Evolutionary conservation across 441 rosid genomes (phyloP).

Genomic region (Macaranga tanarius): DNA sequence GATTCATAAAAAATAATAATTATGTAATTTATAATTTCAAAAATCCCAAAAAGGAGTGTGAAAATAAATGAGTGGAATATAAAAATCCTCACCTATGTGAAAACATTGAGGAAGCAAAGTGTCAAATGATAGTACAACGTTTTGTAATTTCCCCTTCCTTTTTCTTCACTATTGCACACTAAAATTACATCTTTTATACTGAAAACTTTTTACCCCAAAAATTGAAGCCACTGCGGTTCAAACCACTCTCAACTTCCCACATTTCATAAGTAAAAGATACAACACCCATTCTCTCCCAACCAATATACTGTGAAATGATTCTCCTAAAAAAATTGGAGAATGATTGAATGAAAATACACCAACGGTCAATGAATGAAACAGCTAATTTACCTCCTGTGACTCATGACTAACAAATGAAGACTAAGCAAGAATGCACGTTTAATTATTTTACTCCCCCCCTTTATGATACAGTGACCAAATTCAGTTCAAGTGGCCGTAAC

Average conservation of each 20-base stretch:
- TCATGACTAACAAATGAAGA: slow-evolving; percentile 17
- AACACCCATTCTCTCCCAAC: slow-evolving; percentile 34
- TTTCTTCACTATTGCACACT: slow-evolving; percentile 22
- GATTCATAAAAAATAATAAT: no score
- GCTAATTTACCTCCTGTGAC: slow-evolving; percentile 21
- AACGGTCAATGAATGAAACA: slow-evolving; percentile 29
- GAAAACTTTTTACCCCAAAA: slow-evolving; percentile 33
- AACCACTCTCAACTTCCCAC: slow-evolving; percentile 22
- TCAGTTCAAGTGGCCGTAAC: slow-evolving; percentile 80
- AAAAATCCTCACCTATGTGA: not conserved
- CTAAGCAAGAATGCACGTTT: slow-evolving; percentile 28
- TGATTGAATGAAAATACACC: slow-evolving; percentile 25
- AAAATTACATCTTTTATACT: slow-evolving; percentile 32
- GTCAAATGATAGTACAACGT: not conserved
- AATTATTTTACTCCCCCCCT: slow-evolving; percentile 9
- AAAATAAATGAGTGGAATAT: no score
- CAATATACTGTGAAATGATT: slow-evolving; percentile 28
- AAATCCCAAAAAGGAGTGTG: no score
- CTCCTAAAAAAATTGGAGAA: slow-evolving; percentile 52
- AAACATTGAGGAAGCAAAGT: not conserved
- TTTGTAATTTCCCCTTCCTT: not conserved
- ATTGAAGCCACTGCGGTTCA: slow-evolving; percentile 34
- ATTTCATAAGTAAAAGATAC: slow-evolving; percentile 20
- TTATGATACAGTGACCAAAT: slow-evolving; percentile 52
- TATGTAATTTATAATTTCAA: no score